Evolutionary conservation across 768 basidiomycete genomes (phyloP), one percentile per base, ranked within the genome.

Genomic region (Plicaturopsis crispa): DNA sequence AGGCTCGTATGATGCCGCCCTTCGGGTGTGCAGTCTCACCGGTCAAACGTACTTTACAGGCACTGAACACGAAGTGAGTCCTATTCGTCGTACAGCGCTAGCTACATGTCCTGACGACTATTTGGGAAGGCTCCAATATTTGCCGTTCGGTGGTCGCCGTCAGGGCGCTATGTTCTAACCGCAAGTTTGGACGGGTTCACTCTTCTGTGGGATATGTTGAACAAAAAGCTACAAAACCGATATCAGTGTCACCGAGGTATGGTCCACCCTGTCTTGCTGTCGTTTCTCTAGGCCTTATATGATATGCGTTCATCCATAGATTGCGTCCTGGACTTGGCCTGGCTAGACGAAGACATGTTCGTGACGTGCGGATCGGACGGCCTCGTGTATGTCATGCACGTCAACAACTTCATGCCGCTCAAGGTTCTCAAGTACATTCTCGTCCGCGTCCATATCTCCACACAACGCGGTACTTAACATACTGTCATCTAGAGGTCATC

Each of bases 271-370:
- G 11, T 21, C 30, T 18, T n/a, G 24, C 4, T 26, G 8, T 12
- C 4, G 13, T 3, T 19, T 20, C 17, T 43, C n/a, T n/a, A n/a
- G n/a, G n/a, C n/a, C n/a, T 34, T 17, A 13, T n/a, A 31, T 12
- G 34, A 14, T 22, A 6, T 33, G 5, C 14, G 26, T 28, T 28
- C 26, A 28, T 21, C 26, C 47, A 44, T 48, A 82, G 84, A 78
- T 53, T 84, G 83, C 49, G 87, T 85, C 55, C 56, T 90, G 50
- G 87, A 90, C 50, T 71, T 84, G 8, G 85, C 84, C 40, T 90
- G 87, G 87, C 46, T 89, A 13, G 72, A 75, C 38, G 78, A 84
- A 13, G 67, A 70, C 16, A 72, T 69, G 3, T 89, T 88, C 47
- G 82, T 74, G 19, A 84, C 75, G 35, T 80, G 80, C 49, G 83